Conservation (phyloP, 805 yeast genomes). For the Clavispora santaluciae region DNA sequence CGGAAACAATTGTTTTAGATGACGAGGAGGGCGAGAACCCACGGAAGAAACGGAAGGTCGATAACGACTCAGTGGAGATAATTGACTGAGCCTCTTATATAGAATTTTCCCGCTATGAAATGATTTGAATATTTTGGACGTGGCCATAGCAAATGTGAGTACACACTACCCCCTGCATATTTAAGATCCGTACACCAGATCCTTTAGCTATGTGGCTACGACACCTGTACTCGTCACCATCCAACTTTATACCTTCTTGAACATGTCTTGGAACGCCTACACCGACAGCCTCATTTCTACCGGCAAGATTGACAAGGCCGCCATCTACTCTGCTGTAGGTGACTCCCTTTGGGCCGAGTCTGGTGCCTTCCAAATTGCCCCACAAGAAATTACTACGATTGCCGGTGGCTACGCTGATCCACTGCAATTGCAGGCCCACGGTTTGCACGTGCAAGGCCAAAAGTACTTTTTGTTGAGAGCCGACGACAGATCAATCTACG, state of each 20-base stretch:
- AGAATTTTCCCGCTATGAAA: too few relatives aligned
- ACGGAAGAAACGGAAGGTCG: constrained; percentile 10
- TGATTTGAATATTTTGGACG: too few relatives aligned
- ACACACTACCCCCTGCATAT: constrained; percentile 1
- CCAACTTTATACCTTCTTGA: background rate
- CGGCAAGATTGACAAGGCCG: constrained; percentile 83
- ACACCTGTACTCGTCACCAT: background rate
- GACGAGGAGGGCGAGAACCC: constrained; percentile 12
- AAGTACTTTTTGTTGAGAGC: constrained; percentile 87
- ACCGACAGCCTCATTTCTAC: constrained; percentile 89
- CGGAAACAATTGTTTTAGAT: constrained; percentile 9
- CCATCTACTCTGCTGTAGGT: constrained; percentile 90
- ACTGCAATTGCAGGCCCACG: constrained; percentile 71
- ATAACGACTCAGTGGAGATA: constrained; percentile 2
- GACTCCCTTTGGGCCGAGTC: constrained; percentile 92
- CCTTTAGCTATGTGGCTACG: background rate
- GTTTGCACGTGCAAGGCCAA: constrained; percentile 78
- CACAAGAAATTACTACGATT: constrained; percentile 66
- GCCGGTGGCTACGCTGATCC: constrained; percentile 82
- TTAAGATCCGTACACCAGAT: constrained; percentile 1
- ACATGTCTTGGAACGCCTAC: constrained; percentile 59
- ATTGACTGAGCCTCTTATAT: background rate
- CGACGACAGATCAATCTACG: constrained; percentile 90
- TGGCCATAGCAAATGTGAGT: background rate
- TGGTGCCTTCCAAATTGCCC: constrained; percentile 57